These are phyloP conservation scores for Paecilomyces sp. DNA, from an alignment of 2,329 filamentous ascomycete species.

Conservation along the genomic window DNA sequence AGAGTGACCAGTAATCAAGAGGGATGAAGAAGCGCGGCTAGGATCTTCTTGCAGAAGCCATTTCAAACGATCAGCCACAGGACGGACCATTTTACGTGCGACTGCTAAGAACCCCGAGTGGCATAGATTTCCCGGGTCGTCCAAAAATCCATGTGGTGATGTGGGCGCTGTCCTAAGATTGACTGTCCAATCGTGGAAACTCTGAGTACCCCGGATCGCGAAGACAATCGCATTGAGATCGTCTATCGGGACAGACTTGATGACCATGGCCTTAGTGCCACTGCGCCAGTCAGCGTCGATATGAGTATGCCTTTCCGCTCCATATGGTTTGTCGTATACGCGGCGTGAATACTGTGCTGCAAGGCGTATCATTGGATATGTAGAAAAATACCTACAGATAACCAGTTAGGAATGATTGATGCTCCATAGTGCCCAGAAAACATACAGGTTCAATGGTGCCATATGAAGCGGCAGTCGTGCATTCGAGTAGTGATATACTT, in stretches of 20 bases:
- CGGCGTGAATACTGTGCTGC: slow-evolving; percentile 71
- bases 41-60: slow-evolving; percentile 67
- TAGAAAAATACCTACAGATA: slow-evolving; percentile 56
- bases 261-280: slow-evolving; percentile 78
- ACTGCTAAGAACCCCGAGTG: slow-evolving; percentile 74
- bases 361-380: slow-evolving; percentile 69
- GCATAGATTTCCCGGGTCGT: slow-evolving; percentile 69
- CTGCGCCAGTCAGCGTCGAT: slow-evolving; percentile 63
- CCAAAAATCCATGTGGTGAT: slow-evolving; percentile 62
- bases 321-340: slow-evolving; percentile 61
- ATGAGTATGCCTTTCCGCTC: slow-evolving; percentile 59
- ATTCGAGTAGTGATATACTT: slow-evolving; percentile 73
- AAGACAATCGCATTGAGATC: slow-evolving; percentile 73
- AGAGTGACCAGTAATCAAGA: slow-evolving; percentile 80
- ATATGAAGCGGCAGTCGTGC: slow-evolving; percentile 63
- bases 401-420: background rate
- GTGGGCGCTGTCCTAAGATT: slow-evolving; percentile 66
- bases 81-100: slow-evolving; percentile 65
- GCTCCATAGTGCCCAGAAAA: slow-evolving; percentile 3
- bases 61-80: slow-evolving; percentile 64
- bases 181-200: slow-evolving; percentile 79
- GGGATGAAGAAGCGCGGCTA: slow-evolving; percentile 55
- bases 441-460: slow-evolving; percentile 60
- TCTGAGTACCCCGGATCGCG: slow-evolving; percentile 72
- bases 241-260: slow-evolving; percentile 74